Conservation (phyloP, 495 filamentous ascomycete genomes). For the Friedmanniomyces simplex region DNA sequence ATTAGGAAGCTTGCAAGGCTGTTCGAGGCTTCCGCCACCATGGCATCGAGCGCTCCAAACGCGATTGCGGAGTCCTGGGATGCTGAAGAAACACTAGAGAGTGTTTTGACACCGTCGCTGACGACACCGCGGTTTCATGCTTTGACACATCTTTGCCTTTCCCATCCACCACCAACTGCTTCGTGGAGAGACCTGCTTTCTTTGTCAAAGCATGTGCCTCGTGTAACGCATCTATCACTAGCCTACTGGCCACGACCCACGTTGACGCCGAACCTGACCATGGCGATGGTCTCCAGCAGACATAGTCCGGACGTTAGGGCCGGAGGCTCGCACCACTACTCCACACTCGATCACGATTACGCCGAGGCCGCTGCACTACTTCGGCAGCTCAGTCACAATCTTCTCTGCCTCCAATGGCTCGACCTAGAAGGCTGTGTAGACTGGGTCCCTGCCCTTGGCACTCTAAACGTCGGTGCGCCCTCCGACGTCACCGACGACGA, state of each 20-base stretch:
- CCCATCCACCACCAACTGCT: constrained; percentile 13
- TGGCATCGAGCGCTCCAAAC: neutral
- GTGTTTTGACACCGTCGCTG: neutral
- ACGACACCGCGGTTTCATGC: constrained; percentile 3
- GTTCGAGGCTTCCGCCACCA: neutral
- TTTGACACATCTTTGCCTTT: constrained; percentile 17
- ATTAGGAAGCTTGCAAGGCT: constrained; percentile 4
- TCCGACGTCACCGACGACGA: neutral
- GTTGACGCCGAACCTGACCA: constrained; percentile 49
- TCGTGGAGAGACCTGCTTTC: constrained; percentile 16
- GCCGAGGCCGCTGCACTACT: constrained; percentile 58
- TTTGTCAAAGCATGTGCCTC: constrained; percentile 19
- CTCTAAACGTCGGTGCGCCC: neutral
- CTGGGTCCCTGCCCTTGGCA: constrained; percentile 54
- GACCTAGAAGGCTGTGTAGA: constrained; percentile 67
- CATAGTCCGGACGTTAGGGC: constrained; percentile 42
- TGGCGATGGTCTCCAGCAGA: constrained; percentile 41
- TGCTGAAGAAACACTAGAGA: neutral
- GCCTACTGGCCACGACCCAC: constrained; percentile 68
- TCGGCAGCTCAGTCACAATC: constrained; percentile 51
- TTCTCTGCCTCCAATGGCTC: constrained; percentile 66
- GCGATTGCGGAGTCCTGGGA: constrained; percentile 16
- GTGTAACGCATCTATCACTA: constrained; percentile 44
- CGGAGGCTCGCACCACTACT: constrained; percentile 56
- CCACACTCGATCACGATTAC: constrained; percentile 55